These are phyloP conservation scores for Penicillium verhagenii DNA, from an alignment of 495 filamentous ascomycete species.

Conservation along the genomic window DNA sequence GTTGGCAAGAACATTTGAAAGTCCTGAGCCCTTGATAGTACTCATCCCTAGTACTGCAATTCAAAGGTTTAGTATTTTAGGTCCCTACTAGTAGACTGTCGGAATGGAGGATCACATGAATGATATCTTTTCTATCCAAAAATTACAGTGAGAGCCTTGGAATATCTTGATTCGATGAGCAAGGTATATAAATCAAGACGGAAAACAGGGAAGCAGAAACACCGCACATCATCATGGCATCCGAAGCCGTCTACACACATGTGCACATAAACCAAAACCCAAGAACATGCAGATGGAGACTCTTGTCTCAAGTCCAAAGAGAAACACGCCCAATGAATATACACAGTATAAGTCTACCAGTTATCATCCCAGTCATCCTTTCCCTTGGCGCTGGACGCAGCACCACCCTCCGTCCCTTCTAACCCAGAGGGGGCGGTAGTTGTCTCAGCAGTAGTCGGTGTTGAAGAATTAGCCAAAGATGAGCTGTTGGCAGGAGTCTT, in stretches of 20 bases:
- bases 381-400: conserved; percentile 33
- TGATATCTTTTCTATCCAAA: neutral
- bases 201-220: conserved; percentile 1
- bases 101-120: neutral
- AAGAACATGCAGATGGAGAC: neutral
- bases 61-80: too few species aligned
- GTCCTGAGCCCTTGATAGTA: too few species aligned
- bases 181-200: conserved; percentile 14
- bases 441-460: conserved; percentile 24
- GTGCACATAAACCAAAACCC: conserved; percentile 2
- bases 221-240: conserved; percentile 15
- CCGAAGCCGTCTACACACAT: conserved; percentile 2
- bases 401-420: conserved; percentile 39
- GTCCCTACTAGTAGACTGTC: too few species aligned
- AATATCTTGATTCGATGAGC: conserved; percentile 10
- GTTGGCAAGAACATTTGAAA: too few species aligned
- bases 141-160: neutral
- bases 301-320: too few species aligned
- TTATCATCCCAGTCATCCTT: conserved; percentile 68
- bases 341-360: conserved; percentile 54
- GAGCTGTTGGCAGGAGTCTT: conserved; percentile 46
- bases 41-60: too few species aligned
- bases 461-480: conserved; percentile 16
- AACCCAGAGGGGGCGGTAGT: conserved; percentile 25
- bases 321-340: conserved; percentile 6